These are phyloP conservation scores for Hypoxylon lienhwacheense DNA, from an alignment of 495 filamentous ascomycete species.

Conservation along the genomic window DNA sequence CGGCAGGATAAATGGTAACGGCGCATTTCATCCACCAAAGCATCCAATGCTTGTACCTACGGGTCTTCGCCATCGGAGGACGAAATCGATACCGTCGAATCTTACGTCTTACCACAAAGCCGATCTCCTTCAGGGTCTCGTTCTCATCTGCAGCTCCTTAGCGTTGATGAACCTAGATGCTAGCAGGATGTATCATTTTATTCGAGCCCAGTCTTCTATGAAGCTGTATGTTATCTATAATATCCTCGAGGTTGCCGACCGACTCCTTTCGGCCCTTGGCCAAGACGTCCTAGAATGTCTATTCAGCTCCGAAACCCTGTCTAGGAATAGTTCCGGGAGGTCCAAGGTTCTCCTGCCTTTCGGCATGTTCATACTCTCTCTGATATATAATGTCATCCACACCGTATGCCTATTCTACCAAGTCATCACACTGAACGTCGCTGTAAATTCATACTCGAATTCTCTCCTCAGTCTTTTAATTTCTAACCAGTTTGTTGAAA, in stretches of 20 bases:
- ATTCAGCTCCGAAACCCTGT: slow-evolving; percentile 88
- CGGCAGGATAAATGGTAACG: slow-evolving; percentile 29
- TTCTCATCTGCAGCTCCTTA: slow-evolving; percentile 81
- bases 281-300: slow-evolving; percentile 97
- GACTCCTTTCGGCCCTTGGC: slow-evolving; percentile 83
- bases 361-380: slow-evolving; percentile 83
- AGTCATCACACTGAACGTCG: slow-evolving; percentile 95
- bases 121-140: slow-evolving; percentile 84
- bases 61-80: slow-evolving; percentile 65
- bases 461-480: slow-evolving; percentile 87
- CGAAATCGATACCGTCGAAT: slow-evolving; percentile 80
- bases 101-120: slow-evolving; percentile 89
- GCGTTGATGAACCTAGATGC: slow-evolving; percentile 92
- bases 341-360: slow-evolving; percentile 91
- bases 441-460: slow-evolving; percentile 98
- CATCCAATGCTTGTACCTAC: slow-evolving; percentile 36
- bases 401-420: slow-evolving; percentile 90
- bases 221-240: slow-evolving; percentile 99
- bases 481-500: slow-evolving; percentile 97
- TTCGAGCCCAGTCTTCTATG: slow-evolving; percentile 92
- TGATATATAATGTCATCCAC: slow-evolving; percentile 86
- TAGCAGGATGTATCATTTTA: slow-evolving; percentile 97
- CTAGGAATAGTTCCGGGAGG: slow-evolving; percentile 80
- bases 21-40: slow-evolving; percentile 39
- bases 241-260: slow-evolving; percentile 85